Percentiles rank a stretch among this genome's conserved stretches.
Evolutionary conservation across 108 stramenopile species (phyloP).

Genomic region (Skeletonema menzelii): DNA sequence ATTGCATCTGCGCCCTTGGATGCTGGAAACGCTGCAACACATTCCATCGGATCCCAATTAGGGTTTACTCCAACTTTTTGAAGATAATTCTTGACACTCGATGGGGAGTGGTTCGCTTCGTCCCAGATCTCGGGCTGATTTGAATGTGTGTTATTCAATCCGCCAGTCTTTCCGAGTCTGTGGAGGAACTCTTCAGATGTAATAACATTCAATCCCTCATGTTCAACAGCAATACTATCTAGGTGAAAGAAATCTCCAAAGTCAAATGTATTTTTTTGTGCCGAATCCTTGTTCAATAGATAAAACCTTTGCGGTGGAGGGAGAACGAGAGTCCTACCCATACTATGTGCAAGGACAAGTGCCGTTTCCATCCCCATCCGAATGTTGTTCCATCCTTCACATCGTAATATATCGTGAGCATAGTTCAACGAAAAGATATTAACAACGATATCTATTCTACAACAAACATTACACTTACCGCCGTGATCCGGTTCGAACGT

Average conservation of each 20-base stretch:
- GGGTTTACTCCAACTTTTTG: slow-evolving; percentile 54
- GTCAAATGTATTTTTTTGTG: slow-evolving; percentile 65
- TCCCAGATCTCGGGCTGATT: slow-evolving; percentile 41
- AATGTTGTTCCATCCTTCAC: slow-evolving; percentile 66
- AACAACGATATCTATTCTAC: too few species aligned
- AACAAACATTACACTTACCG: slow-evolving; percentile 17
- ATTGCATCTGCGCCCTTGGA: slow-evolving; percentile 49
- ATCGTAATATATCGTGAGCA: too few species aligned
- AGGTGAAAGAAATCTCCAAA: slow-evolving; percentile 85
- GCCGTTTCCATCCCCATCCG: slow-evolving; percentile 75
- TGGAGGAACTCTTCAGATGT: slow-evolving; percentile 85
- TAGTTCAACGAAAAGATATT: too few species aligned
- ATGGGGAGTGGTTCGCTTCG: slow-evolving; percentile 6
- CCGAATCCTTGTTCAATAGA: slow-evolving; percentile 41
- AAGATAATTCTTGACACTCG: slow-evolving; percentile 36
- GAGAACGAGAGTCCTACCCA: slow-evolving; percentile 90
- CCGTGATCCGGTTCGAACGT: slow-evolving; percentile 91
- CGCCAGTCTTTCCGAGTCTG: slow-evolving; percentile 58
- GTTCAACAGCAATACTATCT: slow-evolving; percentile 73
- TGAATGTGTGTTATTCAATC: slow-evolving; percentile 25
- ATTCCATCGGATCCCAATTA: slow-evolving; percentile 67
- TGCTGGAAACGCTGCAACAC: slow-evolving; percentile 76
- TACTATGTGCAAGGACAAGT: slow-evolving; percentile 80
- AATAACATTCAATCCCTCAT: slow-evolving; percentile 77
- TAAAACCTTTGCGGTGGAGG: slow-evolving; percentile 72